These are phyloP conservation scores for Lachancea mirantina DNA, from an alignment of 805 yeast genomes.

Conservation along the genomic window DNA sequence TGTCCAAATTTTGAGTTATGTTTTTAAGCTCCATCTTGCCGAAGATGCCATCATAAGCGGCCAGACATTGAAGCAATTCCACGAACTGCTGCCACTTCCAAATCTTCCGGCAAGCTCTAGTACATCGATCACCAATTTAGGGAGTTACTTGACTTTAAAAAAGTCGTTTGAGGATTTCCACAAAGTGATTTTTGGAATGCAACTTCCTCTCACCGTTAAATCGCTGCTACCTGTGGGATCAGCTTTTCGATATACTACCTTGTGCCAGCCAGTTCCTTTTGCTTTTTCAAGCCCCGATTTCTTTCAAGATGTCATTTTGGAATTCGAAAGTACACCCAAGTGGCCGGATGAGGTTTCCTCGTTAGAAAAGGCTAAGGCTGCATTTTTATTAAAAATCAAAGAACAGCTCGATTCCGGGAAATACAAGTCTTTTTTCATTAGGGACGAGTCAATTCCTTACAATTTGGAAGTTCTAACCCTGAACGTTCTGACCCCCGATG, in stretches of 20 bases:
- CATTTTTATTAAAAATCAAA: constrained; percentile 70
- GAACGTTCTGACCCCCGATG: constrained; percentile 76
- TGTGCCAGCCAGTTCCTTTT: constrained; percentile 75
- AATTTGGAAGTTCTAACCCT: constrained; percentile 51
- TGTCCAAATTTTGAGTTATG: constrained; percentile 54
- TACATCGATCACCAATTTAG: constrained; percentile 41
- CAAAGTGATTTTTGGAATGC: constrained; percentile 44
- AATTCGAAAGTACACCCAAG: constrained; percentile 80
- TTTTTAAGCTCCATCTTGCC: constrained; percentile 56
- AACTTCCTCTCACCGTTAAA: constrained; percentile 65
- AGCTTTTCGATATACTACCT: constrained; percentile 66
- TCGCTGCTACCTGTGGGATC: constrained; percentile 69
- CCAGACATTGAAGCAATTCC: constrained; percentile 38
- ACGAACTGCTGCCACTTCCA: constrained; percentile 50
- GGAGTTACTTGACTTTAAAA: constrained; percentile 37
- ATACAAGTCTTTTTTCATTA: constrained; percentile 53
- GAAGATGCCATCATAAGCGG: constrained; percentile 30
- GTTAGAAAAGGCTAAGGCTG: constrained; percentile 83
- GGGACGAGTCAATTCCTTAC: constrained; percentile 63
- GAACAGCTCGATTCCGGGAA: constrained; percentile 37
- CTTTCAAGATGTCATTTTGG: constrained; percentile 72
- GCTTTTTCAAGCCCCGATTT: constrained; percentile 69
- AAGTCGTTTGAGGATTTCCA: constrained; percentile 53
- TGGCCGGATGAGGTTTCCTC: constrained; percentile 95
- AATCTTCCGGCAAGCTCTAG: constrained; percentile 49